Evolutionary conservation across 176 grass and related monocot genomes (phyloP), one percentile per base, ranked within the genome.

Genomic region (Pontederia paniculata): DNA sequence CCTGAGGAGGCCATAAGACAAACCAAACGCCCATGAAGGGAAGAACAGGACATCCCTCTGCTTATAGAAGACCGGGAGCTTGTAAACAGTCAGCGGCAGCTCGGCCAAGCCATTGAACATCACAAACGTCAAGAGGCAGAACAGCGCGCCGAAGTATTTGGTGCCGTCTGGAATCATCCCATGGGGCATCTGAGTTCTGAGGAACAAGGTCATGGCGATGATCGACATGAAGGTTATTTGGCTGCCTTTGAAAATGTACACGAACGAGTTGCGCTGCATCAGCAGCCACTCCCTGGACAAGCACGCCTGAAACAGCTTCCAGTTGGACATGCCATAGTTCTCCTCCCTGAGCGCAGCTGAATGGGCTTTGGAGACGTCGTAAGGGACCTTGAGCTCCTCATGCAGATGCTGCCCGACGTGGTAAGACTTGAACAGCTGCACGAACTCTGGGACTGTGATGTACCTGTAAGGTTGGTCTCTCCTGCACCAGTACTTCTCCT

Each of bases 31-130:
- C 85, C 85, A 89, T 9, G 85, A 50, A 12, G 80, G 85, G 67
- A 74, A 89, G 63, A 89, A 89, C 31, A 83, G 59, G 50, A 56
- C 77, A 73, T 89, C 85, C 66, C 85, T 77, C 18, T 89, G 85
- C 65, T 80, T 89, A 46, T 89, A 89, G 74, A 89, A 89, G 52
- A 84, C 73, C 15, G 85, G 80, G 9, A 89, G 58, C 13, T 71
- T 84, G 15, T 55, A 28, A 28, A 89, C 67, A 9, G 85, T 89
- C 77, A 89, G 62, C 4, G 61, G 50, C 37, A 89, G 45, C 60
- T 89, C 85, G 8, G 51, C 60, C 73, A 89, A 71, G 63, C 85
- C 85, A 31, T 59, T 80, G 45, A 89, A 84, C 80, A 84, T 74
- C 60, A 84, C 63, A 17, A 65, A 84, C 25, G 76, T 70, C 55